phyloP scores from a whole-genome alignment of 148 eudicot genomes.

The Heliosperma pusillum region DNA sequence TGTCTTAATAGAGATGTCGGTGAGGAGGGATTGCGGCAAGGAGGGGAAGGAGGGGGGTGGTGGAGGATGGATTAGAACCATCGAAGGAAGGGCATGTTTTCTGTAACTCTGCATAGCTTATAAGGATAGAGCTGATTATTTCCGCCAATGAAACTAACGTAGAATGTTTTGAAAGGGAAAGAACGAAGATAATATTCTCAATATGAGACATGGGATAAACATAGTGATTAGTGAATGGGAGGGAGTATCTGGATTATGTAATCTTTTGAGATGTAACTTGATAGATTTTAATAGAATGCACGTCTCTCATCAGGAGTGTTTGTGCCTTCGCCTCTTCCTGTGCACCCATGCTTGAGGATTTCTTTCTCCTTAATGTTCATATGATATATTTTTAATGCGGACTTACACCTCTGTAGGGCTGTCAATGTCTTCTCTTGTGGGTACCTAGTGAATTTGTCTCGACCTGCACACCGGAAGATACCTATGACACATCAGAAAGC shows the following conservation, averaged over 20 bases:
- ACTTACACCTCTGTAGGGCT: conserved; percentile 54
- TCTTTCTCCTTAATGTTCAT: not conserved
- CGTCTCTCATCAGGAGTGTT: not conserved
- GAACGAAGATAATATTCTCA: not conserved
- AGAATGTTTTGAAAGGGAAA: not conserved
- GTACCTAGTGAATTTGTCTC: conserved; percentile 76
- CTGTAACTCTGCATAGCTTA: not conserved
- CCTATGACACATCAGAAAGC: conserved; percentile 95
- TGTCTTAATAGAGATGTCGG: no score
- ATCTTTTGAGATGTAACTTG: not conserved
- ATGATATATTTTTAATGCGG: not conserved
- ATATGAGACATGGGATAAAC: not conserved
- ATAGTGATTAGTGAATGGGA: not conserved
- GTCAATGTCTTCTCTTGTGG: conserved; percentile 94
- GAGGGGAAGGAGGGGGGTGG: no score
- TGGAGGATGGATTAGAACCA: not conserved
- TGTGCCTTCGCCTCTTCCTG: not conserved
- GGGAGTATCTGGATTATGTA: not conserved
- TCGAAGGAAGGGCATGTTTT: not conserved
- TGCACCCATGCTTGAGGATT: not conserved
- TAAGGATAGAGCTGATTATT: not conserved
- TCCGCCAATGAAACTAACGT: not conserved
- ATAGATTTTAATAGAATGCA: not conserved
- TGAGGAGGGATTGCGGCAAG: no score
- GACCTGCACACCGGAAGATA: conserved; percentile 86